These are phyloP conservation scores for Phyllosticta paracitricarpa DNA, from an alignment of 2,329 filamentous ascomycete genomes.

Conservation along the genomic window DNA sequence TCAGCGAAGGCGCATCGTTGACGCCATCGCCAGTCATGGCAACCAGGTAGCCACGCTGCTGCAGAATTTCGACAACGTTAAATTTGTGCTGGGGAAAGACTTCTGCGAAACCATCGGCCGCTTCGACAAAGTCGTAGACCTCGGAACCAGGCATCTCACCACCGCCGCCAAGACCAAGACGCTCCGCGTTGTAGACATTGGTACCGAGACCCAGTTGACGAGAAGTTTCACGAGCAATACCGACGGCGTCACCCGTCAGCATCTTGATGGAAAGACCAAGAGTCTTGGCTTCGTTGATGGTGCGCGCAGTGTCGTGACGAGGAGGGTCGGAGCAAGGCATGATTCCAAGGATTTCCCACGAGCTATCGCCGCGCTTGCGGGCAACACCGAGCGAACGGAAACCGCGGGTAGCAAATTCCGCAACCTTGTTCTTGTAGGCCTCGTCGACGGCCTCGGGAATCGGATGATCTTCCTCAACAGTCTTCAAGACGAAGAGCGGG, in stretches of 20 bases:
- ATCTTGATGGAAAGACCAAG: constrained; percentile 90
- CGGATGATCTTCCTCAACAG: constrained; percentile 74
- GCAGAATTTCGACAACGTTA: constrained; percentile 84
- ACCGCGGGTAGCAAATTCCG: constrained; percentile 83
- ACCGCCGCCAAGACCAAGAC: constrained; percentile 78
- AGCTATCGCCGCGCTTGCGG: constrained; percentile 70
- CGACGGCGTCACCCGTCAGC: constrained; percentile 90
- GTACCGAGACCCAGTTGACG: constrained; percentile 85
- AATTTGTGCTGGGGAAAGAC: constrained; percentile 96
- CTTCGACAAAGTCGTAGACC: constrained; percentile 92
- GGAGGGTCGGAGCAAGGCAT: constrained; percentile 92
- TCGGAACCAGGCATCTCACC: constrained; percentile 90
- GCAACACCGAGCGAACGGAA: constrained; percentile 91
- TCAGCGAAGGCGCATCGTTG: constrained; percentile 85
- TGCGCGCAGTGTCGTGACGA: constrained; percentile 81
- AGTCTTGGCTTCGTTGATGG: constrained; percentile 79
- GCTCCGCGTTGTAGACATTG: constrained; percentile 89
- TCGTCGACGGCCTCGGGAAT: constrained; percentile 67
- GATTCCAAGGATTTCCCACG: constrained; percentile 88
- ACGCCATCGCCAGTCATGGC: constrained; percentile 96
- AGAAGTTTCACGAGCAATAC: constrained; percentile 84
- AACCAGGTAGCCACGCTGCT: constrained; percentile 86
- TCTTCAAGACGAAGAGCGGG: constrained; percentile 77
- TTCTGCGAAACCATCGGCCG: constrained; percentile 88
- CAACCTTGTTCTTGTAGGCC: constrained; percentile 86